phyloP scores from a whole-genome alignment of 2,329 filamentous ascomycete genomes.

The Neocucurbitaria cava region DNA sequence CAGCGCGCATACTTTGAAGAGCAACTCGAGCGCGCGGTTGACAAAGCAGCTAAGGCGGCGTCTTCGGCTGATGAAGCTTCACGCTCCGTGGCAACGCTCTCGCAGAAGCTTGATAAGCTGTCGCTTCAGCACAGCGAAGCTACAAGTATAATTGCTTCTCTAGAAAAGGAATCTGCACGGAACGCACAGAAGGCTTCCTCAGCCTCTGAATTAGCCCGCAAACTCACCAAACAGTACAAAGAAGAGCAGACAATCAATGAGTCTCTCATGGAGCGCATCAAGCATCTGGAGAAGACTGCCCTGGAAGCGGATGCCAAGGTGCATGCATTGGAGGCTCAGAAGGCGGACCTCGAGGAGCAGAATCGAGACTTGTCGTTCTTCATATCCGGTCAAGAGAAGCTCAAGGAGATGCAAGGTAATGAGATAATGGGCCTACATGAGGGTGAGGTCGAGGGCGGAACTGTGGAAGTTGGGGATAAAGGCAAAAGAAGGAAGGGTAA shows the following conservation, averaged over 20 bases:
- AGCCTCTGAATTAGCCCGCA: constrained; percentile 77
- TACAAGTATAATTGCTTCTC: constrained; percentile 65
- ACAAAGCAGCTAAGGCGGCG: constrained; percentile 82
- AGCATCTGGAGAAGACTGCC: constrained; percentile 68
- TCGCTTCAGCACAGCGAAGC: constrained; percentile 60
- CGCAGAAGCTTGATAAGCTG: constrained; percentile 61
- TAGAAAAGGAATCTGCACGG: constrained; percentile 76
- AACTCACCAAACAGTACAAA: constrained; percentile 75
- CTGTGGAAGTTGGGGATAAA: constrained; percentile 40
- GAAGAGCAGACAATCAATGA: constrained; percentile 89
- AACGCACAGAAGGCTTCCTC: constrained; percentile 66
- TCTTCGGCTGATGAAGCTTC: constrained; percentile 69
- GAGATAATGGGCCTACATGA: constrained; percentile 72
- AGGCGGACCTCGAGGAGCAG: constrained; percentile 79
- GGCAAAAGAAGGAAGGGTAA: constrained; percentile 37
- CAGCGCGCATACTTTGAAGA: constrained; percentile 96
- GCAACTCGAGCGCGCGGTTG: constrained; percentile 83
- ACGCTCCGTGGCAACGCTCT: constrained; percentile 57
- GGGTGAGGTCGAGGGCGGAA: constrained; percentile 64
- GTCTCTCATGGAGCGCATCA: constrained; percentile 81
- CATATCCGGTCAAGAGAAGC: constrained; percentile 81
- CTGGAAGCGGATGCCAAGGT: constrained; percentile 60
- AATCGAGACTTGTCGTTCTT: constrained; percentile 89
- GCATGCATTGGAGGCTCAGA: constrained; percentile 57
- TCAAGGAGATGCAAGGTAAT: constrained; percentile 72